Conservation (phyloP, 495 filamentous ascomycete genomes). For the Talaromyces trachyspermus region DNA sequence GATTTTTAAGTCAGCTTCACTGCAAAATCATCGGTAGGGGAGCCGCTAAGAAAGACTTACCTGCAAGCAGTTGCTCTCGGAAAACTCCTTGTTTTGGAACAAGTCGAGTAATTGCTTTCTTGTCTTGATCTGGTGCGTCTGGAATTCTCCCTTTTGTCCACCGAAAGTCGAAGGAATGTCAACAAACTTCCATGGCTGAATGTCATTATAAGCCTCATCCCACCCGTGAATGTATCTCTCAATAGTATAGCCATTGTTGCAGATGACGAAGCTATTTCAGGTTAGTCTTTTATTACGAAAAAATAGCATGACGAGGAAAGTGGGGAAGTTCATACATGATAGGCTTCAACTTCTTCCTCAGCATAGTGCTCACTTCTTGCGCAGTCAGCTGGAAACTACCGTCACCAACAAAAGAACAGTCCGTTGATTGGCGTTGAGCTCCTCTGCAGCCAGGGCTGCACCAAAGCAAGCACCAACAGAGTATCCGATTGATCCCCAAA, state of each 20-base stretch:
- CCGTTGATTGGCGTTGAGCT: conserved; percentile 45
- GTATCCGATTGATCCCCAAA: conserved; percentile 87
- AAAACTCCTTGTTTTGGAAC: conserved; percentile 61
- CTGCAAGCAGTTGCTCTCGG: conserved; percentile 34
- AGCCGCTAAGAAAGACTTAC: conserved; percentile 27
- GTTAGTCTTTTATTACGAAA: conserved; percentile 1
- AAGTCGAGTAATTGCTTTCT: conserved; percentile 61
- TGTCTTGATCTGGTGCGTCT: conserved; percentile 64
- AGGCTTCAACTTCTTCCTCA: conserved; percentile 66
- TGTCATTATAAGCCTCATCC: conserved; percentile 73
- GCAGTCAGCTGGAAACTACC: conserved; percentile 78
- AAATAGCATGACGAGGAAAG: conserved; percentile 9
- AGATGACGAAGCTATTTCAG: conserved; percentile 48
- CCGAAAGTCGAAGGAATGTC: conserved; percentile 64
- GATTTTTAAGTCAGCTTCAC: conserved; percentile 30
- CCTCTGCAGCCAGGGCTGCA: conserved; percentile 63
- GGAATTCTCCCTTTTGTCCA: conserved; percentile 44
- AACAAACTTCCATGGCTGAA: conserved; percentile 64
- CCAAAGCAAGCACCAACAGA: conserved; percentile 73
- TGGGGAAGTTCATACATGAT: conserved; percentile 54
- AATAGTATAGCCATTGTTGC: conserved; percentile 52
- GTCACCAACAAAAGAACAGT: conserved; percentile 81
- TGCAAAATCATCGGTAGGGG: too few relatives aligned
- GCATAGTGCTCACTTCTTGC: conserved; percentile 83
- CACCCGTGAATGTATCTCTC: conserved; percentile 53